phyloP scores from a whole-genome alignment of 768 basidiomycete genomes.

The Terana coerulea region DNA sequence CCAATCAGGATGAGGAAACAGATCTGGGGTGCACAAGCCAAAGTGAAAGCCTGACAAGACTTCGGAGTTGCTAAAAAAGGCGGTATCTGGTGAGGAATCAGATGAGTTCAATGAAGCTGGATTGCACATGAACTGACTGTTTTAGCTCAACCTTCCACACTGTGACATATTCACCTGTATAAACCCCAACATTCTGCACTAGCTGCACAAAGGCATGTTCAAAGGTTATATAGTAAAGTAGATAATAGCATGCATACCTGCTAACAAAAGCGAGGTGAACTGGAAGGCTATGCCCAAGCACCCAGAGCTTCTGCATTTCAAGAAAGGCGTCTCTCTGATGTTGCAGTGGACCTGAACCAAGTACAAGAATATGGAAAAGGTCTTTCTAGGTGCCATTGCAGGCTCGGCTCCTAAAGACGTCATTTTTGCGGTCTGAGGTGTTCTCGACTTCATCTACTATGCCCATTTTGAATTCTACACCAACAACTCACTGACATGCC shows the following conservation, averaged over 20 bases:
- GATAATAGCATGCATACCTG: constrained; percentile 6
- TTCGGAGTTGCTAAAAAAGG: background rate
- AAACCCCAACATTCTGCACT: constrained; percentile 43
- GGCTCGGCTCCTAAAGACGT: constrained; percentile 21
- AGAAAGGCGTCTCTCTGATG: constrained; percentile 36
- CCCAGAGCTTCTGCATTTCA: constrained; percentile 37
- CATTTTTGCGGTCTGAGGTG: constrained; percentile 19
- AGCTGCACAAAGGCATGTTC: constrained; percentile 45
- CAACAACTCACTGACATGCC: constrained; percentile 11
- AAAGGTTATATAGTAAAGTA: constrained; percentile 38
- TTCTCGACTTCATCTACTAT: constrained; percentile 27
- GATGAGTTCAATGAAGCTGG: constrained; percentile 12
- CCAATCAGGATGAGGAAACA: constrained; percentile 14
- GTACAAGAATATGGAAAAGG: constrained; percentile 31
- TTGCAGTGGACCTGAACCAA: constrained; percentile 44
- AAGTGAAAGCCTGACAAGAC: constrained; percentile 8
- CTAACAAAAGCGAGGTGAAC: constrained; percentile 34
- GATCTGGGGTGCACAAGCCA: background rate
- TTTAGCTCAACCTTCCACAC: constrained; percentile 36
- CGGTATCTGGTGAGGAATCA: background rate
- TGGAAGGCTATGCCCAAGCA: constrained; percentile 29
- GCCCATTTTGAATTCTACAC: constrained; percentile 25
- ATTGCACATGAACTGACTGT: constrained; percentile 20
- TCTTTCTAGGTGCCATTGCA: constrained; percentile 24
- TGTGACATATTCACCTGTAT: constrained; percentile 37